A percentile compares a stretch with the other conserved stretches of the same genome.
phyloP scores from a whole-genome alignment of 1,139 yeast species.

The Yamadazyma jaroonii region DNA sequence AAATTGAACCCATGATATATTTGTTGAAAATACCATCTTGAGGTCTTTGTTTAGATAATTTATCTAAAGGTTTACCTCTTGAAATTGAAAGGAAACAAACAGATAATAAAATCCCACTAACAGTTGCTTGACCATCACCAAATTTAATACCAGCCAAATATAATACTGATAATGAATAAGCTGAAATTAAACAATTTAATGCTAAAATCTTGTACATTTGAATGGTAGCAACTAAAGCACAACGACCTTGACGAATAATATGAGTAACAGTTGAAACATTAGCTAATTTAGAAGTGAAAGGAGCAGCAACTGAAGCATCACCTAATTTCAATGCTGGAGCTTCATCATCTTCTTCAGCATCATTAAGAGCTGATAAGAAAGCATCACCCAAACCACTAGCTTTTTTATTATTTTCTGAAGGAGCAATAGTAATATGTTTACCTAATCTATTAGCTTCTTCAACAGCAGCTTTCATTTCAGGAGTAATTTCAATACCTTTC shows the following conservation, averaged over 20 bases:
- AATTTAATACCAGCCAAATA: constrained; percentile 97
- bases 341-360: constrained; percentile 73
- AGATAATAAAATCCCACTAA: constrained; percentile 84
- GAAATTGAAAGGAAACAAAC: constrained; percentile 96
- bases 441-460: constrained; percentile 45
- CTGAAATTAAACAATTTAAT: constrained; percentile 92
- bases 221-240: constrained; percentile 94
- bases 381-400: constrained; percentile 64
- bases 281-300: constrained; percentile 91
- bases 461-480: constrained; percentile 61
- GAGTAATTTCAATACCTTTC: constrained; percentile 73
- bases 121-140: constrained; percentile 96
- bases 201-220: constrained; percentile 99
- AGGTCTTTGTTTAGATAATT: constrained; percentile 91
- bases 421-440: constrained; percentile 24
- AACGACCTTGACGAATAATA: constrained; percentile 96
- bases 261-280: constrained; percentile 92
- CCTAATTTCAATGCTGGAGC: constrained; percentile 94
- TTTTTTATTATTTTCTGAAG: constrained; percentile 25
- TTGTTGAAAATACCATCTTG: constrained; percentile 95
- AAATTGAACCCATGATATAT: constrained; percentile 95
- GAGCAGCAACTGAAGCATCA: constrained; percentile 99
- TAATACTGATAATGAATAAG: constrained; percentile 90
- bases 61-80: constrained; percentile 87
- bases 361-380: constrained; percentile 66